Evolutionary conservation across 805 yeast genomes (phyloP).

Genomic region (Tetrapisispora taiwanensis): DNA sequence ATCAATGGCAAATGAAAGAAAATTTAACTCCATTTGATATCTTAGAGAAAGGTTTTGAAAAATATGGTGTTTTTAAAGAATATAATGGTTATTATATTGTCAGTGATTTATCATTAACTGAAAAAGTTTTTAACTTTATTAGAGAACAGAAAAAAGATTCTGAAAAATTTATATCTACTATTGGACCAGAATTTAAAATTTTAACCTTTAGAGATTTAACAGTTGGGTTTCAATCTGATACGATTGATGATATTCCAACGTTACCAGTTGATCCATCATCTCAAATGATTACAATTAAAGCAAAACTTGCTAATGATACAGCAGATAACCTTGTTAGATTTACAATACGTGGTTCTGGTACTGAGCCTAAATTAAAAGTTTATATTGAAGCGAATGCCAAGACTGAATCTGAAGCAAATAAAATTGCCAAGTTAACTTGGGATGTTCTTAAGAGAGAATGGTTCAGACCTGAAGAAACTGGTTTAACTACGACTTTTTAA

Average conservation of each 20-base stretch:
- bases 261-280: slow-evolving; percentile 65
- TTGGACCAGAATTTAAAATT: slow-evolving; percentile 50
- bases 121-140: slow-evolving; percentile 44
- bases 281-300: slow-evolving; percentile 74
- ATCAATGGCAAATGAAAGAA: slow-evolving; percentile 37
- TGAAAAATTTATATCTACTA: slow-evolving; percentile 32
- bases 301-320: slow-evolving; percentile 19
- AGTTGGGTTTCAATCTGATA: slow-evolving; percentile 63
- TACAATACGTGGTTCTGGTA: slow-evolving; percentile 90
- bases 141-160: slow-evolving; percentile 29
- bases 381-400: slow-evolving; percentile 69
- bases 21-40: slow-evolving; percentile 34
- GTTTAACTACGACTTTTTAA: slow-evolving; percentile 23
- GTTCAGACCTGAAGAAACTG: slow-evolving; percentile 54
- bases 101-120: slow-evolving; percentile 42
- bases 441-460: slow-evolving; percentile 43
- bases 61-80: slow-evolving; percentile 75
- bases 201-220: slow-evolving; percentile 77
- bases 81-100: slow-evolving; percentile 78
- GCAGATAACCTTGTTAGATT: slow-evolving; percentile 33
- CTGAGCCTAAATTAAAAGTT: slow-evolving; percentile 89
- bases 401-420: slow-evolving; percentile 37
- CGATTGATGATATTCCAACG: slow-evolving; percentile 45
- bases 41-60: slow-evolving; percentile 46
- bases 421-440: slow-evolving; percentile 62